Conservation (phyloP, 2,329 filamentous ascomycete genomes). For the Diplodia sapinea region DNA sequence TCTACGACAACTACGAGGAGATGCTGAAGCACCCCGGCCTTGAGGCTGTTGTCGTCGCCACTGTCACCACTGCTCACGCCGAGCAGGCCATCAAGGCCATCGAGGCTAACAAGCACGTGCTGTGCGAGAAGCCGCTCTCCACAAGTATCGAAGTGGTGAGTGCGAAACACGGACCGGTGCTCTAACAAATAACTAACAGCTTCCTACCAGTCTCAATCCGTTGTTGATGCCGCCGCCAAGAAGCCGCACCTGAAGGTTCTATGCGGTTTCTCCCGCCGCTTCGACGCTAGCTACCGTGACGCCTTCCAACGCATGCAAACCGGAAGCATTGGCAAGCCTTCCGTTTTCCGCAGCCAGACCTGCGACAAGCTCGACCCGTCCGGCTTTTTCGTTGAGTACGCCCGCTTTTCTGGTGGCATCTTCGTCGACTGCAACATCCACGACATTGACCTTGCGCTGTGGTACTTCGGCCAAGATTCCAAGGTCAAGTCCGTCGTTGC, state of each 20-base stretch:
- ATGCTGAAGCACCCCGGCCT: constrained; percentile 63
- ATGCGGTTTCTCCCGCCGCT: constrained; percentile 70
- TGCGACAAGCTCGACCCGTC: constrained; percentile 69
- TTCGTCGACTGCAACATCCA: constrained; percentile 75
- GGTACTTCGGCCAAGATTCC: constrained; percentile 65
- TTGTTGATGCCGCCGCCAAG: constrained; percentile 62
- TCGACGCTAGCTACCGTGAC: constrained; percentile 69
- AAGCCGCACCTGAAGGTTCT: constrained; percentile 69
- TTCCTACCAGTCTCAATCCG: constrained; percentile 60
- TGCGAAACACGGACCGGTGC: constrained; percentile 25
- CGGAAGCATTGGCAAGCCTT: constrained; percentile 65
- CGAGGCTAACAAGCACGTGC: constrained; percentile 59
- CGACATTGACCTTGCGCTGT: constrained; percentile 70
- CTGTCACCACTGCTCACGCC: constrained; percentile 62
- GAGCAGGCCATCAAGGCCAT: constrained; percentile 64
- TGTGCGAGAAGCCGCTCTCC: constrained; percentile 66
- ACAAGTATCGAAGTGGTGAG: constrained; percentile 65
- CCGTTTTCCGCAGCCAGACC: constrained; percentile 68
- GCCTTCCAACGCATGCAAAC: constrained; percentile 59
- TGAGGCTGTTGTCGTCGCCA: constrained; percentile 62
- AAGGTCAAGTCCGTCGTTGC: constrained; percentile 63
- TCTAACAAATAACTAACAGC: constrained; percentile 26
- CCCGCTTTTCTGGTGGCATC: constrained; percentile 69
- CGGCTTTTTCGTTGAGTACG: constrained; percentile 72
- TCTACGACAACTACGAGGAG: constrained; percentile 62